These are phyloP conservation scores for Cyclotella baltica DNA, from an alignment of 108 stramenopile genomes.

Conservation along the genomic window DNA sequence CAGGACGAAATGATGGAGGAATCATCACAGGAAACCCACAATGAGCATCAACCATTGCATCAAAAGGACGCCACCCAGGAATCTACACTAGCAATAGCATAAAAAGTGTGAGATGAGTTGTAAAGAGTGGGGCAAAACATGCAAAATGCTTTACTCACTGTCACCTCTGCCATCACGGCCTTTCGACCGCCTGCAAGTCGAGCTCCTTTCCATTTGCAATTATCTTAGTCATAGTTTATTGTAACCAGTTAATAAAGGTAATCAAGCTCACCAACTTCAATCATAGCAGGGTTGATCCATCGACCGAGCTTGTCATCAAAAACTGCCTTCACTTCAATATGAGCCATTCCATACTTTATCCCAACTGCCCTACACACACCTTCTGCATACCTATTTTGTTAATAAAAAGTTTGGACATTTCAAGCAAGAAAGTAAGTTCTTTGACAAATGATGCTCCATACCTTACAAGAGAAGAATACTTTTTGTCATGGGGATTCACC, in stretches of 20 bases:
- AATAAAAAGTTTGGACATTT: too few species aligned
- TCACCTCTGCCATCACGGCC: constrained; percentile 61
- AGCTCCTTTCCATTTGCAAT: too few species aligned
- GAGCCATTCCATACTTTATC: constrained; percentile 66
- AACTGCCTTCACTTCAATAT: constrained; percentile 57
- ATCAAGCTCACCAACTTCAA: constrained; percentile 46
- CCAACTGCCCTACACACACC: constrained; percentile 66
- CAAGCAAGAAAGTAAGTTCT: too few species aligned
- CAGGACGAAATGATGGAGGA: constrained; percentile 56
- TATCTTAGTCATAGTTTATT: too few species aligned
- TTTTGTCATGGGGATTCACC: constrained; percentile 54
- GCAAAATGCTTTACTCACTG: neutral
- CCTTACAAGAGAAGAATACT: constrained; percentile 39
- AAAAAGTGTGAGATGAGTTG: neutral
- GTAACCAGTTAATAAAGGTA: neutral
- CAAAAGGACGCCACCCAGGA: constrained; percentile 60
- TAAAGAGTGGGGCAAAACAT: neutral
- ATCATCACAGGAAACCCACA: constrained; percentile 61
- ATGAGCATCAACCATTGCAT: constrained; percentile 65
- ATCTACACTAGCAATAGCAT: constrained; percentile 1
- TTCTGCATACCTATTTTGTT: neutral
- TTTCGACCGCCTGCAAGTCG: constrained; percentile 64
- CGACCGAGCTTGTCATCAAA: constrained; percentile 39
- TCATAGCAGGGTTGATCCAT: constrained; percentile 61
- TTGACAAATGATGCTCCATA: too few species aligned